A percentile compares a stretch with the other conserved stretches of the same genome.
phyloP scores from a whole-genome alignment of 1,139 yeast genomes.

The Yamadazyma taylorii region DNA sequence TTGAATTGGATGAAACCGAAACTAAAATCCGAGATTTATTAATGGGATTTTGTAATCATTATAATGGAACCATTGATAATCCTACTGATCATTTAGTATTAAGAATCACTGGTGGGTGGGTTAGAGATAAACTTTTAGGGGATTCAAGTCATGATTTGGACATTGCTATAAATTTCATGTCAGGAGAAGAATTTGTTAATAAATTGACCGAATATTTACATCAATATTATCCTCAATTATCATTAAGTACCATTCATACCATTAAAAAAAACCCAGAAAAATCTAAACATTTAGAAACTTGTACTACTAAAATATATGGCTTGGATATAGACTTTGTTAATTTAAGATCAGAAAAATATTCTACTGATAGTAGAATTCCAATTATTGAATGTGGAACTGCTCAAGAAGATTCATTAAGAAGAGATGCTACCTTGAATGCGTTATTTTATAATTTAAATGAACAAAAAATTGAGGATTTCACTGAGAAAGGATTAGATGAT shows the following conservation, averaged over 20 bases:
- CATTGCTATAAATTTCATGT: constrained; percentile 78
- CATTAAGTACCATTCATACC: constrained; percentile 63
- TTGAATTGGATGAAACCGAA: constrained; percentile 50
- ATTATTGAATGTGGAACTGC: constrained; percentile 80
- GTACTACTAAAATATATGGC: constrained; percentile 82
- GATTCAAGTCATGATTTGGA: constrained; percentile 83
- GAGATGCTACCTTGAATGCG: constrained; percentile 95
- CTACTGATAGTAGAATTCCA: constrained; percentile 82
- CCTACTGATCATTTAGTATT: constrained; percentile 39
- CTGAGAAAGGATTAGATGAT: constrained; percentile 73
- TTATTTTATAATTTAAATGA: constrained; percentile 78
- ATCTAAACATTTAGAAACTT: constrained; percentile 93
- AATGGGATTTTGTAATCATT: constrained; percentile 40
- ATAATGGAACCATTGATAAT: constrained; percentile 23
- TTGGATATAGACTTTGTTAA: constrained; percentile 91
- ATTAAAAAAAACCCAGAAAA: constrained; percentile 93
- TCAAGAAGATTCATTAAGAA: constrained; percentile 81
- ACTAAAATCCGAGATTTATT: constrained; percentile 45
- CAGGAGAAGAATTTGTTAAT: constrained; percentile 86
- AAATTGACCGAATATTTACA: constrained; percentile 57
- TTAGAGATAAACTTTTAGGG: constrained; percentile 86
- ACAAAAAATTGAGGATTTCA: constrained; percentile 76
- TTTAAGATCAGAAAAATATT: constrained; percentile 81
- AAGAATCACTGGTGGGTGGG: constrained; percentile 99
- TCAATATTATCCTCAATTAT: constrained; percentile 40